Conservation (phyloP, 202 grass and related monocot genomes). For the Saccharum hybrid region DNA sequence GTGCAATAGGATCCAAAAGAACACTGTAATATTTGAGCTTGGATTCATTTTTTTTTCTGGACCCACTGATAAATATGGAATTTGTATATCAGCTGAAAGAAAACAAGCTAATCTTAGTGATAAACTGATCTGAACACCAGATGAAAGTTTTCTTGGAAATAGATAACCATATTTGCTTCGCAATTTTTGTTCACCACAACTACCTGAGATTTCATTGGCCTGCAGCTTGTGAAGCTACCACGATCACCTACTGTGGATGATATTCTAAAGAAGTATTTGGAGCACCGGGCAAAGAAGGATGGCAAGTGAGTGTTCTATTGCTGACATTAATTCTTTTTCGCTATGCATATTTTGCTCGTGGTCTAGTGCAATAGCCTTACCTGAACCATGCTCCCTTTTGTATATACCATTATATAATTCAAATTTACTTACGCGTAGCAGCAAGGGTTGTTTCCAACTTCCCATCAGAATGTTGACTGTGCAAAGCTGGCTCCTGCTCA, state of each 20-base stretch:
- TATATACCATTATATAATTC: background rate
- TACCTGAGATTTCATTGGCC: constrained; percentile 40
- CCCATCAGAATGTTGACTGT: constrained; percentile 19
- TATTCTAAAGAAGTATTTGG: constrained; percentile 88
- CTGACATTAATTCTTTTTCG: constrained; percentile 33
- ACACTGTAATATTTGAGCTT: background rate
- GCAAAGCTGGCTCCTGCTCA: background rate
- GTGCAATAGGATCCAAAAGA: background rate
- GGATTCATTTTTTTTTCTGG: background rate
- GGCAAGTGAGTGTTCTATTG: constrained; percentile 71
- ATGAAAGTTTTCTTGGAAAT: background rate
- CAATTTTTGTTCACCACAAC: constrained; percentile 10
- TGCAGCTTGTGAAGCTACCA: constrained; percentile 93
- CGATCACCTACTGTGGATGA: constrained; percentile 90
- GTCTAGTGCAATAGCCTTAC: background rate
- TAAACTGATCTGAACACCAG: background rate
- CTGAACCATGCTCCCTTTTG: background rate
- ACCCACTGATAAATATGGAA: background rate
- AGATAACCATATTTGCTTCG: constrained; percentile 3
- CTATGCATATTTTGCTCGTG: background rate
- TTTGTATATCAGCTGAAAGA: constrained; percentile 5
- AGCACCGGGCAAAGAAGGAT: constrained; percentile 89
- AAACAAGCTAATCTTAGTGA: background rate
- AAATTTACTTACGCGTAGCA: background rate
- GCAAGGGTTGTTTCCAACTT: constrained; percentile 7